A percentile compares a stretch with the other conserved stretches of the same genome.
phyloP scores from a whole-genome alignment of 1,284 basidiomycete species.

The Irpex rosettiformis region DNA sequence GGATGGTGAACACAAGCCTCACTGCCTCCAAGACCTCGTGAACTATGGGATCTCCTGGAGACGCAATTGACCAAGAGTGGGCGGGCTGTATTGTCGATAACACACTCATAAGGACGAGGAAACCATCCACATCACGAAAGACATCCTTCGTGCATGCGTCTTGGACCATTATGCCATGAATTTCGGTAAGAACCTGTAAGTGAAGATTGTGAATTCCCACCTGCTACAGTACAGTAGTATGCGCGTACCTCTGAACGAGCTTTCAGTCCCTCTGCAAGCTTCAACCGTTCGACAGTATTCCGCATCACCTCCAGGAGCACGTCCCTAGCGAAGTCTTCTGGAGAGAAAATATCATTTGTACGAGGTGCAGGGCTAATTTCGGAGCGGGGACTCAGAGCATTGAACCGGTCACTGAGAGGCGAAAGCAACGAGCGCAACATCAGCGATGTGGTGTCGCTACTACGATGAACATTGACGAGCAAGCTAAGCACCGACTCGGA shows the following conservation, averaged over 20 bases:
- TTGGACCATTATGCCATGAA: slow-evolving; percentile 57
- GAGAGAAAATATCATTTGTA: slow-evolving; percentile 40
- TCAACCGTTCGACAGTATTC: slow-evolving; percentile 62
- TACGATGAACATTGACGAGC: background rate
- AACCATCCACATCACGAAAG: slow-evolving; percentile 78
- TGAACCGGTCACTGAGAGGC: slow-evolving; percentile 33
- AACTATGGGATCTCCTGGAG: slow-evolving; percentile 39
- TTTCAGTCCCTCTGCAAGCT: slow-evolving; percentile 43
- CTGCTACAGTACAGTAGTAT: too few relatives aligned
- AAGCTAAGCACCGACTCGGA: background rate
- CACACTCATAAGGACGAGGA: slow-evolving; percentile 66
- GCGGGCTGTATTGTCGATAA: slow-evolving; percentile 52
- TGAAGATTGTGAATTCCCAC: background rate
- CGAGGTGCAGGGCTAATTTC: slow-evolving; percentile 14
- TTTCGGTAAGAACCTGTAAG: slow-evolving; percentile 53
- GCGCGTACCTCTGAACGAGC: slow-evolving; percentile 48
- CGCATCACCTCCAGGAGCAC: slow-evolving; percentile 70
- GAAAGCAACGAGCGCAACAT: slow-evolving; percentile 35
- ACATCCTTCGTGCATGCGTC: slow-evolving; percentile 64
- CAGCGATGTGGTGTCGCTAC: background rate
- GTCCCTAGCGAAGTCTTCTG: slow-evolving; percentile 71
- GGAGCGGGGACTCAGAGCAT: slow-evolving; percentile 20
- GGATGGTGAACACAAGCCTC: slow-evolving; percentile 55
- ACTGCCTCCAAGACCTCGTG: slow-evolving; percentile 50
- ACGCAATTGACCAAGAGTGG: slow-evolving; percentile 32